Evolutionary conservation across 83 land plant genomes (phyloP).

Genomic region (Thuja plicata): DNA sequence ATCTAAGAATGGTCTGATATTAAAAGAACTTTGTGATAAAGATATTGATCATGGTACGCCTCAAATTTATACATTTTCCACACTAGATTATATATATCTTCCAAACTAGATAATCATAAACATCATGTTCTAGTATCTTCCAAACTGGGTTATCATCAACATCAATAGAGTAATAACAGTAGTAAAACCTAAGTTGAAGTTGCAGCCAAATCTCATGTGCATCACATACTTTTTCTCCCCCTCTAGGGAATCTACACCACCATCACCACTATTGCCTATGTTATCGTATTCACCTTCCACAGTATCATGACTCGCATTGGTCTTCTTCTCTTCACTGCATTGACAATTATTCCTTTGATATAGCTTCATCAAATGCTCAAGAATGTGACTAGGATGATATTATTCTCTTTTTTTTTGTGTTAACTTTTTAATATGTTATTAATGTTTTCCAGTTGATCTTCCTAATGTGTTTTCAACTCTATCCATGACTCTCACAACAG

Average conservation of each 20-base stretch:
- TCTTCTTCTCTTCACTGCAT: too few relatives aligned
- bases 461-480: conserved; percentile 4
- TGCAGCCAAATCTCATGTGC: conserved; percentile 8
- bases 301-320: too few relatives aligned
- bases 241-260: too few relatives aligned
- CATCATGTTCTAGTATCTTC: background rate
- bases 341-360: background rate
- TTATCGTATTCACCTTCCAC: too few relatives aligned
- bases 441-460: conserved; percentile 11
- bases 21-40: background rate
- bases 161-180: background rate
- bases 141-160: background rate
- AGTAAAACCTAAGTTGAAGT: conserved; percentile 4
- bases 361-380: background rate
- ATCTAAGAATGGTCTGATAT: background rate
- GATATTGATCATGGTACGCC: background rate
- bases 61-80: background rate
- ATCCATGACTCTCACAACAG: background rate
- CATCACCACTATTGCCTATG: too few relatives aligned
- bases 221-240: too few relatives aligned
- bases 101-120: background rate
- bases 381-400: background rate
- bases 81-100: background rate
- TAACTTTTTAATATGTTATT: background rate
- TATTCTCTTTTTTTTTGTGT: background rate